Conservation (phyloP, 192 early-diverging fungal species). For the Entomortierella parvispora region DNA sequence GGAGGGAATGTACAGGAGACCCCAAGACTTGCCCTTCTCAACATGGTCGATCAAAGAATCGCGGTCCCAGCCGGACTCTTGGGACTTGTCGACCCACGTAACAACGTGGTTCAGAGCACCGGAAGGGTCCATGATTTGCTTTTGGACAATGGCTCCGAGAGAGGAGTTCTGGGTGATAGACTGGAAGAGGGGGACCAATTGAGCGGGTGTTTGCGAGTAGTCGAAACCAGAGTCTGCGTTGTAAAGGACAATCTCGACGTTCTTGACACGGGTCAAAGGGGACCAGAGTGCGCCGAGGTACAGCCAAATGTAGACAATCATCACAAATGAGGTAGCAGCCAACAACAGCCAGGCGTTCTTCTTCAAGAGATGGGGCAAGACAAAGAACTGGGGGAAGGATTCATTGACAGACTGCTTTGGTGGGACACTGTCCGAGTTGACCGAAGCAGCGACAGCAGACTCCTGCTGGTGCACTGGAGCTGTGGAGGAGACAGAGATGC, state of each 20-base stretch:
- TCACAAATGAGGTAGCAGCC: slow-evolving; percentile 24
- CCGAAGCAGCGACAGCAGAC: not conserved
- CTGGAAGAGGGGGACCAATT: slow-evolving; percentile 33
- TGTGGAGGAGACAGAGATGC: slow-evolving; percentile 17
- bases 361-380: slow-evolving; percentile 39
- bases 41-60: slow-evolving; percentile 29
- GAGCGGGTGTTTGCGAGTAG: slow-evolving; percentile 34
- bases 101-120: slow-evolving; percentile 37
- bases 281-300: slow-evolving; percentile 47
- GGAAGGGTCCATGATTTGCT: slow-evolving; percentile 40
- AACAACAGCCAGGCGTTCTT: slow-evolving; percentile 38
- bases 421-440: not conserved
- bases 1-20: slow-evolving; percentile 38
- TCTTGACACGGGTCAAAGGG: slow-evolving; percentile 41
- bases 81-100: slow-evolving; percentile 35
- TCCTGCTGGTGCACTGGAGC: slow-evolving; percentile 25
- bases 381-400: slow-evolving; percentile 38
- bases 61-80: slow-evolving; percentile 29
- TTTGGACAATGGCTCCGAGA: slow-evolving; percentile 24
- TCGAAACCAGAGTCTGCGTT: slow-evolving; percentile 48
- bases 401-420: slow-evolving; percentile 3
- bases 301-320: slow-evolving; percentile 44
- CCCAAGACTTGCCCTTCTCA: slow-evolving; percentile 30
- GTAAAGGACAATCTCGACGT: slow-evolving; percentile 38
- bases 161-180: slow-evolving; percentile 29